These are phyloP conservation scores for Chaetomiaceae sp. DNA, from an alignment of 2,329 filamentous ascomycete species.

Conservation along the genomic window DNA sequence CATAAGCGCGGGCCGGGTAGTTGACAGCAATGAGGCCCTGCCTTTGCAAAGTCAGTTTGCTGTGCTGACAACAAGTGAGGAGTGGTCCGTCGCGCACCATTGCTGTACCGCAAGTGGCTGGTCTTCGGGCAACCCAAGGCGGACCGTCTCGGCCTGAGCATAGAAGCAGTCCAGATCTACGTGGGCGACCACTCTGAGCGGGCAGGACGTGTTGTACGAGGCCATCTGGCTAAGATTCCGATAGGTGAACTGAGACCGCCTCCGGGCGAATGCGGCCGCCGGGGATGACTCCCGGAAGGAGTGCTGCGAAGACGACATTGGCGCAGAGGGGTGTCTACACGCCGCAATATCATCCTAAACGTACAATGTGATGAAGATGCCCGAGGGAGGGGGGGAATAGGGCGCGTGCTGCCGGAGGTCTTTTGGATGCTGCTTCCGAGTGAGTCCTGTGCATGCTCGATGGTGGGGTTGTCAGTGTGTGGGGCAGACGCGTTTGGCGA, in stretches of 20 bases:
- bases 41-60: constrained; percentile 41
- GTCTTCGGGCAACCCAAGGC: constrained; percentile 68
- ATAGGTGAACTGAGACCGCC: constrained; percentile 73
- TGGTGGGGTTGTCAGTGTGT: constrained; percentile 2
- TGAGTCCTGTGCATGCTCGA: background rate
- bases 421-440: too few species aligned
- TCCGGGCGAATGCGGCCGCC: constrained; percentile 30
- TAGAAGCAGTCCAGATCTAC: constrained; percentile 98
- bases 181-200: constrained; percentile 82
- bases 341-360: constrained; percentile 7
- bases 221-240: constrained; percentile 75
- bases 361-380: background rate
- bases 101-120: constrained; percentile 89
- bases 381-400: too few species aligned
- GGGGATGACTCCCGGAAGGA: constrained; percentile 36
- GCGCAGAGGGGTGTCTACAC: background rate
- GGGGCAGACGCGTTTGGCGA: background rate
- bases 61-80: background rate
- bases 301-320: constrained; percentile 31
- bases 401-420: too few species aligned
- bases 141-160: constrained; percentile 90
- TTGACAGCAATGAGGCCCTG: constrained; percentile 94
- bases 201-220: constrained; percentile 65
- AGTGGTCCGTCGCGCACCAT: constrained; percentile 50
- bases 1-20: constrained; percentile 80